Evolutionary conservation across 202 grass and related monocot species (phyloP).

Genomic region (Carex sylvatica): DNA sequence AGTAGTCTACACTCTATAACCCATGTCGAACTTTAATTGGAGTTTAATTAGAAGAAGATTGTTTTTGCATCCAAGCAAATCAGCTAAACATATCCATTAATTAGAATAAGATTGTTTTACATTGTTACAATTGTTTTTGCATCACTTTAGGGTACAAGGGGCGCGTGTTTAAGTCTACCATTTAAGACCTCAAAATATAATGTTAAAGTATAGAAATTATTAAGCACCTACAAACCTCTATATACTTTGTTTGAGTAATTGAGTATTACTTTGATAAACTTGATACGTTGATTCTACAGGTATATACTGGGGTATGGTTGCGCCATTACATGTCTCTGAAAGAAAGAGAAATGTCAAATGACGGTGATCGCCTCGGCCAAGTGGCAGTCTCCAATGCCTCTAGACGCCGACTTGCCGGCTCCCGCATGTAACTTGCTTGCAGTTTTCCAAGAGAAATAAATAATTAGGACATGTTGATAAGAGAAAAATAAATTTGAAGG

Average conservation of each 20-base stretch:
- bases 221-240: too few species aligned
- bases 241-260: not conserved
- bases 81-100: not conserved
- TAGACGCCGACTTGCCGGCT: slow-evolving; percentile 69
- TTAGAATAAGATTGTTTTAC: too few species aligned
- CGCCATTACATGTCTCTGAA: slow-evolving; percentile 64
- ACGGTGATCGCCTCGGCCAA: slow-evolving; percentile 57
- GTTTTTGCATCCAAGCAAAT: not conserved
- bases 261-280: slow-evolving; percentile 5
- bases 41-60: not conserved
- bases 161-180: not conserved
- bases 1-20: not conserved
- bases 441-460: not conserved
- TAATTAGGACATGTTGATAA: not conserved
- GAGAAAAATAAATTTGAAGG: not conserved
- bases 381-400: slow-evolving; percentile 84
- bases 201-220: not conserved
- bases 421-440: slow-evolving; percentile 44
- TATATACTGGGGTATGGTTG: slow-evolving; percentile 75
- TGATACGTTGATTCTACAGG: slow-evolving; percentile 31
- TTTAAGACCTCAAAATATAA: not conserved
- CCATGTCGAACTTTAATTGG: not conserved
- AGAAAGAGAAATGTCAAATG: slow-evolving; percentile 50
- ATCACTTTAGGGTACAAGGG: not conserved
- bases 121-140: not conserved